phyloP scores from a whole-genome alignment of 169 alveolate species.

The Blepharisma undulans region DNA sequence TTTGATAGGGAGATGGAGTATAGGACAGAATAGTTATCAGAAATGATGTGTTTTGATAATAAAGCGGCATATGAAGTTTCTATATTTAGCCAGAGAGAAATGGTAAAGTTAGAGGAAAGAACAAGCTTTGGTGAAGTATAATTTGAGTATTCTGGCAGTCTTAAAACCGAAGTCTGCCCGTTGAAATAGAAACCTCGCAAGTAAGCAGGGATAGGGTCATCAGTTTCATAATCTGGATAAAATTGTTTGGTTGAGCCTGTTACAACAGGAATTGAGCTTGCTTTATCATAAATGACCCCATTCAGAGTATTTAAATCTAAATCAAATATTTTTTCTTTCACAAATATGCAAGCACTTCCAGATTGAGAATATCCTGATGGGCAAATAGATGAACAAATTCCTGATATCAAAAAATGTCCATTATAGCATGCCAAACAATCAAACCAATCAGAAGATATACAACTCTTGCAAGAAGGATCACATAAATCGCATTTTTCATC shows the following conservation, averaged over 20 bases:
- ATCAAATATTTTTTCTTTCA: background rate
- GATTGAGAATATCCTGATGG: constrained; percentile 10
- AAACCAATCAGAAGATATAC: background rate
- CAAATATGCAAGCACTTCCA: background rate
- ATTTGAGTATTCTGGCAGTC: background rate
- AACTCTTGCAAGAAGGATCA: background rate
- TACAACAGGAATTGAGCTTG: background rate
- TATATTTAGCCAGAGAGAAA: background rate
- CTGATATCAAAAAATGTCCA: background rate
- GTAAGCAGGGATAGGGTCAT: background rate
- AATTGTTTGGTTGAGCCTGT: background rate
- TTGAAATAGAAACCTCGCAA: background rate
- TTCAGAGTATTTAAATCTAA: background rate
- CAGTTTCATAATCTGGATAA: background rate
- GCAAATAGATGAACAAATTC: background rate
- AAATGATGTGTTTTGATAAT: background rate
- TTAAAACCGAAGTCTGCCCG: background rate
- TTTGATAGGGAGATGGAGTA: background rate
- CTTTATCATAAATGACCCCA: background rate
- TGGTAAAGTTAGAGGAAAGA: background rate
- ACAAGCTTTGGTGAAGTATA: background rate
- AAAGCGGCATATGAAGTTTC: background rate
- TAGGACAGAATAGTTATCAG: background rate
- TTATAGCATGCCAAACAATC: background rate
- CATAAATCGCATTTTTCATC: background rate